These are phyloP conservation scores for Ganoderma resinaceum DNA, from an alignment of 1,284 basidiomycete genomes.

Conservation along the genomic window DNA sequence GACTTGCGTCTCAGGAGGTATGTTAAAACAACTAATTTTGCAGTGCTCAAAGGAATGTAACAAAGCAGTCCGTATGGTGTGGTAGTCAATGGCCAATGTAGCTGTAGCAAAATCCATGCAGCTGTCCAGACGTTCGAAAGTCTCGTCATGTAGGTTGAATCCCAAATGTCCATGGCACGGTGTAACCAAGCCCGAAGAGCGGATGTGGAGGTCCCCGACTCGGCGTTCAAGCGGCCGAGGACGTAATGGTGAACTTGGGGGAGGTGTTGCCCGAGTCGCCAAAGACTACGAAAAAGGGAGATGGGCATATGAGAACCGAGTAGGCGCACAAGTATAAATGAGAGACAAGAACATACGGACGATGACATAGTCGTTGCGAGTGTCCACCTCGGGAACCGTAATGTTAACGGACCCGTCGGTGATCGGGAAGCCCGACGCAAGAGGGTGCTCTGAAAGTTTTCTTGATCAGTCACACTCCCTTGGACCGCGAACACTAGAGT, in stretches of 20 bases:
- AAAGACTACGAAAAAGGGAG: constrained; percentile 32
- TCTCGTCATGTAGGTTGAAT: constrained; percentile 6
- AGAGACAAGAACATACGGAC: constrained; percentile 41
- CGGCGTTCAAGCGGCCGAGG: not conserved
- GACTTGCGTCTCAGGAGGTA: not conserved
- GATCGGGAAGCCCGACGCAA: constrained; percentile 45
- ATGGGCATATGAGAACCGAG: not conserved
- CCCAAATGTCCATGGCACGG: not conserved
- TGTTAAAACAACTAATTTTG: not conserved
- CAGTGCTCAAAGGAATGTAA: constrained; percentile 11
- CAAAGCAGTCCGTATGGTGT: constrained; percentile 6
- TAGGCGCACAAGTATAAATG: constrained; percentile 22
- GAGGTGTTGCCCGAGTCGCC: constrained; percentile 48
- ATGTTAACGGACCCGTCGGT: constrained; percentile 40
- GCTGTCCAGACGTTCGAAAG: constrained; percentile 18
- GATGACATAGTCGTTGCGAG: constrained; percentile 45
- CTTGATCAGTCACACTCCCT: not conserved
- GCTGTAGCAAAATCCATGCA: constrained; percentile 19
- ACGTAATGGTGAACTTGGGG: constrained; percentile 41
- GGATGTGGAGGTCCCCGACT: not conserved
- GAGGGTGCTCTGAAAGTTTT: constrained; percentile 42
- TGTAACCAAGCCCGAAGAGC: not conserved
- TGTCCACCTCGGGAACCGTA: constrained; percentile 42
- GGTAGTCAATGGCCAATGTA: not conserved
- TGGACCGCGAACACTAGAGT: no score